A percentile compares a stretch with the other conserved stretches of the same genome.
These are phyloP conservation scores for Xylaria bambusicola DNA, from an alignment of 495 filamentous ascomycete species.

Conservation along the genomic window DNA sequence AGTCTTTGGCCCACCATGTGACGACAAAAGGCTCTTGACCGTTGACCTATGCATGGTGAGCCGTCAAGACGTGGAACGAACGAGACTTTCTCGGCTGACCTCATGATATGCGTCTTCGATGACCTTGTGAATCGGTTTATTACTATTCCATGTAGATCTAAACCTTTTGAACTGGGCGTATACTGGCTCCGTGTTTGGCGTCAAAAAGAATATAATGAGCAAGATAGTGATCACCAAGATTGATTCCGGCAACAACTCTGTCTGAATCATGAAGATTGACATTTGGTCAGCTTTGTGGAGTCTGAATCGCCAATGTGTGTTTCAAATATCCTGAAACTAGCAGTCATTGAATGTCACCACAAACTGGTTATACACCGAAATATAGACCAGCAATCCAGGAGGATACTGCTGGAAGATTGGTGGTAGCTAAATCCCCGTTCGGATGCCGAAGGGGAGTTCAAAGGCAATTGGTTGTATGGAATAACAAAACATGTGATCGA, in stretches of 20 bases:
- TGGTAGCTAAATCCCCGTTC: neutral
- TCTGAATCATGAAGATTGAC: neutral
- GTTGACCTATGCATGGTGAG: neutral
- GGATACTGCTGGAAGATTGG: neutral
- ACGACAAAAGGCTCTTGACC: neutral
- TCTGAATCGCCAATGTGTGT: no score
- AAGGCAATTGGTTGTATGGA: neutral
- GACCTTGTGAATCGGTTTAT: neutral
- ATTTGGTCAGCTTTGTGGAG: no score
- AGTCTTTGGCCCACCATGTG: neutral
- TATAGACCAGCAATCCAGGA: no score
- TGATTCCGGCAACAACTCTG: neutral
- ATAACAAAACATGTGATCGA: neutral
- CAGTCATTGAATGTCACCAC: no score
- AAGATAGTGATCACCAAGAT: neutral
- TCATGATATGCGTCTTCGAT: neutral
- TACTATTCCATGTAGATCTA: neutral
- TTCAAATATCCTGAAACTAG: no score
- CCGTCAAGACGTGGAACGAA: neutral
- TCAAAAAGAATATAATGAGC: neutral
- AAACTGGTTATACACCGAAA: no score
- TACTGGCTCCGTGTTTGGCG: neutral
- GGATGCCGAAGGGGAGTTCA: neutral
- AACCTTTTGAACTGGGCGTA: neutral
- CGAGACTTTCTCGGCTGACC: neutral